phyloP scores from a whole-genome alignment of 2,329 filamentous ascomycete genomes.

The Curvularia verruculosa region DNA sequence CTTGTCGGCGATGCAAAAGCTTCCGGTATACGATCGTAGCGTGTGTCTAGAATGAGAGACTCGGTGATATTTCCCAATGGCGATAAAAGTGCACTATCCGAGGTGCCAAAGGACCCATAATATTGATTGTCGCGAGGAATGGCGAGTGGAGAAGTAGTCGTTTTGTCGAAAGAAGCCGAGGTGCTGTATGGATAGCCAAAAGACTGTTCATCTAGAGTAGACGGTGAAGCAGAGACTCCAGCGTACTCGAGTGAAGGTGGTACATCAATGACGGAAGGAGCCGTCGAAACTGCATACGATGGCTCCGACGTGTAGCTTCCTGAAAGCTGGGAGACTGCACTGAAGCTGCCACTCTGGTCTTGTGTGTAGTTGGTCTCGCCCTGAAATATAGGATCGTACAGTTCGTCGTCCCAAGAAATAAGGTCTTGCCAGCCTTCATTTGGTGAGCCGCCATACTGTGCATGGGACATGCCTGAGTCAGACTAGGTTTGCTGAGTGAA shows the following conservation, averaged over 20 bases:
- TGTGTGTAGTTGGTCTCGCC: constrained; percentile 23
- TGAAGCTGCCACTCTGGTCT: constrained; percentile 16
- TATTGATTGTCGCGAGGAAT: constrained; percentile 24
- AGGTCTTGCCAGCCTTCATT: constrained; percentile 40
- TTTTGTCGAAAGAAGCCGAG: constrained; percentile 36
- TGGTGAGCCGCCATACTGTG: constrained; percentile 23
- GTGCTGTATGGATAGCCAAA: constrained; percentile 30
- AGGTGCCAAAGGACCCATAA: constrained; percentile 35
- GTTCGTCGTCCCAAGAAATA: constrained; percentile 38
- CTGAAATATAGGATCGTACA: constrained; percentile 38
- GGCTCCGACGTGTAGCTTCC: constrained; percentile 33
- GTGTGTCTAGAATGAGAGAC: constrained; percentile 34
- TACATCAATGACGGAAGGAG: constrained; percentile 34
- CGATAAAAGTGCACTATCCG: constrained; percentile 24
- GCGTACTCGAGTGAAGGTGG: constrained; percentile 37
- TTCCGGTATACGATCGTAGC: constrained; percentile 29
- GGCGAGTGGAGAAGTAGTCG: constrained; percentile 36
- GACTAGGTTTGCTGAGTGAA: background rate
- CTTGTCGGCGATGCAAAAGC: constrained; percentile 20
- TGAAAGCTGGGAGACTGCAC: constrained; percentile 22
- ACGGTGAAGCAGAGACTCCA: constrained; percentile 35
- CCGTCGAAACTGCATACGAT: constrained; percentile 28
- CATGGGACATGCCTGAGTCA: constrained; percentile 23
- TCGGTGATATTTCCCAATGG: constrained; percentile 23
- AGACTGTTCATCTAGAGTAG: constrained; percentile 33